Percentiles rank a stretch among this genome's conserved stretches.
Conservation (phyloP, 805 yeast genomes). For the Ogataea allantospora region DNA sequence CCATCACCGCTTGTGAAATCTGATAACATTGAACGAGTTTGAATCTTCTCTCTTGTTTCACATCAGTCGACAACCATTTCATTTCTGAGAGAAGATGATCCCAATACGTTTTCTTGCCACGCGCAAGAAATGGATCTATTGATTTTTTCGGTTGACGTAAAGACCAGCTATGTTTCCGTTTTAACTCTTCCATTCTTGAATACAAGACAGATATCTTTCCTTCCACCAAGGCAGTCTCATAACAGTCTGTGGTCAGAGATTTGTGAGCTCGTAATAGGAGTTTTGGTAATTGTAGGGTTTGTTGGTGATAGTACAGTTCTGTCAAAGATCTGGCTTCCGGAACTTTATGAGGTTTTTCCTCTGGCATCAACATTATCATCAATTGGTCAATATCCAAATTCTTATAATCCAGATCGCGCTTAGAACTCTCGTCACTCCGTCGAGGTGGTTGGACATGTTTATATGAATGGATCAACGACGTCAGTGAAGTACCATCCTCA, state of each 20-base stretch:
- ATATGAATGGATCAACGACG: constrained; percentile 30
- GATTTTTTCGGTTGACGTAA: constrained; percentile 76
- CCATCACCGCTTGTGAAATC: constrained; percentile 70
- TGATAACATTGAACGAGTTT: constrained; percentile 68
- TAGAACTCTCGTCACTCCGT: constrained; percentile 30
- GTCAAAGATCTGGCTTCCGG: constrained; percentile 68
- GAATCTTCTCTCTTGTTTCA: constrained; percentile 65
- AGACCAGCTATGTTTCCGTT: constrained; percentile 86
- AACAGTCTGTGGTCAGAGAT: constrained; percentile 78
- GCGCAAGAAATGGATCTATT: constrained; percentile 57
- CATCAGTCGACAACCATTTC: constrained; percentile 80
- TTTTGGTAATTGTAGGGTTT: constrained; percentile 80
- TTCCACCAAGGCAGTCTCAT: constrained; percentile 80
- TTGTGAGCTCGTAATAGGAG: constrained; percentile 84
- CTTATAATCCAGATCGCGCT: constrained; percentile 34
- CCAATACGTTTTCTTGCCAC: constrained; percentile 58
- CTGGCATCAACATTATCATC: constrained; percentile 48
- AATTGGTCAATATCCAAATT: constrained; percentile 44
- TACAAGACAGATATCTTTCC: constrained; percentile 88
- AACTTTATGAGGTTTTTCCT: constrained; percentile 50
- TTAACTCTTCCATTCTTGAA: constrained; percentile 88
- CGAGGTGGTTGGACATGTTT: constrained; percentile 22
- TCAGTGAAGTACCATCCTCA: constrained; percentile 30
- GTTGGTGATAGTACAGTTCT: constrained; percentile 83
- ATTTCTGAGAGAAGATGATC: constrained; percentile 72